Base-by-base conservation (phyloP, 768 basidiomycete genomes). In the Auricularia heimuer region DNA sequence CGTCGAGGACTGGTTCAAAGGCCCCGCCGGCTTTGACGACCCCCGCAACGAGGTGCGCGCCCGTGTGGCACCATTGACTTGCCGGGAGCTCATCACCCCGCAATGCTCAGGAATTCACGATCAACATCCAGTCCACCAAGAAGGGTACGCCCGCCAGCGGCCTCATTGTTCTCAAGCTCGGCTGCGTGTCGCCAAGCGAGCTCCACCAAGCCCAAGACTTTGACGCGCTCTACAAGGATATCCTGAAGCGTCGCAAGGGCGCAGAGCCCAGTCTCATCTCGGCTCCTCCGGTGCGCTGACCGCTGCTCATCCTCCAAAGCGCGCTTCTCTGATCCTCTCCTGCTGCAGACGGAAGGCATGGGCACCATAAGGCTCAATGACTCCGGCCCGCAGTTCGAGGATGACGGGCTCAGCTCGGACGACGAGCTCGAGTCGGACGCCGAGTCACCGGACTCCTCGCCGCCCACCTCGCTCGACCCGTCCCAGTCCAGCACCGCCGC, bases 1-100 rank as follows among this genome's bases (percentile, higher is more conserved):
- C 0, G 72, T 96, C n/a, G 87, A 87, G 21, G 85, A 90, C 39
- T 96, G 93, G 92, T 97, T 94, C 70, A 79, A 67, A 47, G 74
- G 75, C 18, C 75, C 77, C 0, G 82, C 80, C 66, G 81, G 71
- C 11, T 94, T 83, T 75, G 81, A 84, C 58, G 85, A 89, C 54
- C 74, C 79, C 10, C 78, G 75, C n/a, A 92, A 94, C 71, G 82
- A 83, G 75, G 93, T 91, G 42, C 33, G 84, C 29, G 29, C 29
- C 29, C 29, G 29, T 29, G 29, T 77, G 10, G 37, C 33, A 56
- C 18, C 14, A 47, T 51, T 35, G 44, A 56, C 39, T 63, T 34
- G 58, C 62, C 18, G 16, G 61, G 8, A 8, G 47, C 47, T 18
- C 42, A 11, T 51, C 39, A 33, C 34, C 10, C 45, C 24, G 36